Evolutionary conservation across 2,329 filamentous ascomycete species (phyloP), one percentile per base, ranked within the genome.

Genomic region (Xylariaceae sp.): DNA sequence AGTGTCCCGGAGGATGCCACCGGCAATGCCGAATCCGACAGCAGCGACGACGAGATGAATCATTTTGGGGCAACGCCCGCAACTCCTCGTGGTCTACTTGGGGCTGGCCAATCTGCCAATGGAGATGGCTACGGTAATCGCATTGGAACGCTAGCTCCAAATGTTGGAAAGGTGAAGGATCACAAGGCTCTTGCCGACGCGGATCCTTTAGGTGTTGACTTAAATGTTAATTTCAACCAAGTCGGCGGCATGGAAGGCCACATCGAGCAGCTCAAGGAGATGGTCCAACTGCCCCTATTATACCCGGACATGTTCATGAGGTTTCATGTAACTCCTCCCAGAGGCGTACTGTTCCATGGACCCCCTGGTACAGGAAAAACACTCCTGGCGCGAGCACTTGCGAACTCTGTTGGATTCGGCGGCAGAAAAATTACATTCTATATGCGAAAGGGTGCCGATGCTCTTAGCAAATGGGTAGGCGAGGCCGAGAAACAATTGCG

Each of bases 391-490:
- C 84, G 94, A 65, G 94, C 94, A 42, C 77, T 99, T 46, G 91
- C 95, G 48, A 95, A 94, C 53, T 95, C 89, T 58, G 87, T 96
- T 56, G 91, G 90, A 60, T 84, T 88, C 9, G 88, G 92, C 48
- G 92, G 92, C 27, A 86, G 87, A 62, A 97, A 97, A 70, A 94
- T 99, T 60, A 97, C 91, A 0, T 99, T 99, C 65, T 99, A 97
- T 73, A 99, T 99, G 94, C 87, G 94, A 57, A 99, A 99, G 73
- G 95, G 94, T 68, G 95, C 94, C 29, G 94, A 99, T 79, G 91
- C 91, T 12, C 76, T 99, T 59, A 96, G 91, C 72, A 99, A 99
- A 73, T 99, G 94, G 94, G 94, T 99, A 50, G 94, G 94, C 68
- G 94, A 99, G 72, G 94, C 95, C 7, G 94, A 99, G 73, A 87